Conservation (phyloP, 495 filamentous ascomycete genomes). For the Aspergillus affinis region DNA sequence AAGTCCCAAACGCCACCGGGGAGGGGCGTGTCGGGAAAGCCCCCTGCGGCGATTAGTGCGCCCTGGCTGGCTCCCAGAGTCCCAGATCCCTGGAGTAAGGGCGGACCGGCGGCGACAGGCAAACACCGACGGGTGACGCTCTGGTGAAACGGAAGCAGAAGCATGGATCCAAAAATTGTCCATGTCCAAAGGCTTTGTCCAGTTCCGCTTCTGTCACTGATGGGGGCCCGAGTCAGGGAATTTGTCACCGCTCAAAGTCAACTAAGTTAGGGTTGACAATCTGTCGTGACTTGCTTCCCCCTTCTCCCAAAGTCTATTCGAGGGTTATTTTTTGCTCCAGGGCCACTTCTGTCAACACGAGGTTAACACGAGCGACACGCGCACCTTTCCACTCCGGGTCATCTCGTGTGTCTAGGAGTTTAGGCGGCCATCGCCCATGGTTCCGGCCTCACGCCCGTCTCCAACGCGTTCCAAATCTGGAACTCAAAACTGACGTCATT, state of each 20-base stretch:
- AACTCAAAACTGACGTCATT: constrained; percentile 3
- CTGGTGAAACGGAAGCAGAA: too few relatives aligned
- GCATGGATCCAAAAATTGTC: too few relatives aligned
- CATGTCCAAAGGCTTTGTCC: too few relatives aligned
- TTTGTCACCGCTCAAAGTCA: not conserved
- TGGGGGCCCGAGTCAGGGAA: not conserved
- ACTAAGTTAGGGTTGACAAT: too few relatives aligned
- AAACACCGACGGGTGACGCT: too few relatives aligned
- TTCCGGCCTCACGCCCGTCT: not conserved
- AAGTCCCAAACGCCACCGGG: constrained; percentile 4
- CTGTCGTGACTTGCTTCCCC: too few relatives aligned
- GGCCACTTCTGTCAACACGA: too few relatives aligned
- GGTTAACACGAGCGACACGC: not conserved
- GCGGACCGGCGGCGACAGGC: too few relatives aligned
- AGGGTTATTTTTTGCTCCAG: too few relatives aligned
- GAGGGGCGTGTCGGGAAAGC: constrained; percentile 1
- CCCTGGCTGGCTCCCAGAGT: not conserved
- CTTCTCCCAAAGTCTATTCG: not conserved
- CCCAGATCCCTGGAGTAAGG: not conserved
- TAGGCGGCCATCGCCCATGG: not conserved
- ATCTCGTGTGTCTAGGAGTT: not conserved
- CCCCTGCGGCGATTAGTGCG: not conserved
- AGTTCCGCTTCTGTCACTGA: not conserved
- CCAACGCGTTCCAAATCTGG: not conserved
- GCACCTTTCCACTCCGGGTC: too few relatives aligned